phyloP scores from a whole-genome alignment of 2,329 filamentous ascomycete species.

The Xylariaceae sp. region DNA sequence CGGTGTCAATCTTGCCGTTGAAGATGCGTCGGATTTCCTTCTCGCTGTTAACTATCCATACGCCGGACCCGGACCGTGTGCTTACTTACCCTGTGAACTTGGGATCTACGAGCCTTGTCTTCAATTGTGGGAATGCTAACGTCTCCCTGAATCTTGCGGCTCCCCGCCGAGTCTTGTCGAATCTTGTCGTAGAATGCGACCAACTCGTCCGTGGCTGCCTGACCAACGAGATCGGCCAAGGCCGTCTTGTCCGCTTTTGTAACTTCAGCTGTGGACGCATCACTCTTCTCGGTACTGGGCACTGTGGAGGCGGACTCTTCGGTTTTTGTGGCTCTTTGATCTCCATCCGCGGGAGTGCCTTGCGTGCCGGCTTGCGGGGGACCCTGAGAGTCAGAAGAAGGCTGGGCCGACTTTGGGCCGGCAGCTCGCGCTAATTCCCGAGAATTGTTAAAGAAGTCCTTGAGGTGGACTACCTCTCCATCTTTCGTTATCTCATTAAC shows the following conservation, averaged over 20 bases:
- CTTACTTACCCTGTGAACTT: slow-evolving; percentile 42
- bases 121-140: slow-evolving; percentile 26
- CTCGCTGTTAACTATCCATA: slow-evolving; percentile 16
- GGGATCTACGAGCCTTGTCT: slow-evolving; percentile 26
- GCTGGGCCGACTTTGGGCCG: slow-evolving; percentile 4
- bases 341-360: neutral
- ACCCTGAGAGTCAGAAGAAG: slow-evolving; percentile 1
- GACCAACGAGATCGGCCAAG: slow-evolving; percentile 22
- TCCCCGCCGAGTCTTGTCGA: slow-evolving; percentile 17
- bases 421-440: slow-evolving; percentile 23
- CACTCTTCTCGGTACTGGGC: slow-evolving; percentile 7
- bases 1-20: slow-evolving; percentile 68
- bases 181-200: slow-evolving; percentile 20
- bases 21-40: slow-evolving; percentile 72
- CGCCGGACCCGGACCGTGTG: neutral
- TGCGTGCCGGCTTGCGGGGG: slow-evolving; percentile 1
- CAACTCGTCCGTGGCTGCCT: slow-evolving; percentile 21
- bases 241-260: slow-evolving; percentile 17
- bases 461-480: slow-evolving; percentile 71
- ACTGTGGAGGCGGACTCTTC: slow-evolving; percentile 4
- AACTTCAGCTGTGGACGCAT: slow-evolving; percentile 11
- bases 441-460: slow-evolving; percentile 36
- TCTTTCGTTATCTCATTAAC: slow-evolving; percentile 81
- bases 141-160: slow-evolving; percentile 14
- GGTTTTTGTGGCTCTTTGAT: neutral